phyloP scores from a whole-genome alignment of 192 early-diverging fungal genomes.

The Coemansia sp. region DNA sequence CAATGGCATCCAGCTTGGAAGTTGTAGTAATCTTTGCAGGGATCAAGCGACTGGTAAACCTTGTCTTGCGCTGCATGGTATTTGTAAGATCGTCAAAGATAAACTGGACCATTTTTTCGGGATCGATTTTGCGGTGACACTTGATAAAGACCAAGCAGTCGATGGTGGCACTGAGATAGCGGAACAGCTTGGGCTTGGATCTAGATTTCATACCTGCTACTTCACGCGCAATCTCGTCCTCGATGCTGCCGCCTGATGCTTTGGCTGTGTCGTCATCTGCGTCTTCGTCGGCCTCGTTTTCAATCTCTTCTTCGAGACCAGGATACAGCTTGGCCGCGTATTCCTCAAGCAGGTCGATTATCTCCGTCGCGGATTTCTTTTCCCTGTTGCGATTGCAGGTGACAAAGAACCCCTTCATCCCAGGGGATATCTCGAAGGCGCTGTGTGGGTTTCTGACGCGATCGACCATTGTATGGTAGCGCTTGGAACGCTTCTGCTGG shows the following conservation, averaged over 20 bases:
- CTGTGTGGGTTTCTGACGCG: slow-evolving; percentile 47
- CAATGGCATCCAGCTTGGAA: slow-evolving; percentile 52
- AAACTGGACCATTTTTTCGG: slow-evolving; percentile 44
- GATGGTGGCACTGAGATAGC: slow-evolving; percentile 46
- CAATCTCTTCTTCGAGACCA: slow-evolving; percentile 40
- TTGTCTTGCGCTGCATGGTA: slow-evolving; percentile 46
- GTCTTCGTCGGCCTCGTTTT: slow-evolving; percentile 22
- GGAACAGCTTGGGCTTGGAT: slow-evolving; percentile 35
- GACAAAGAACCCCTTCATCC: slow-evolving; percentile 55
- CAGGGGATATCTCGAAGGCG: slow-evolving; percentile 49
- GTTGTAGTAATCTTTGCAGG: slow-evolving; percentile 46
- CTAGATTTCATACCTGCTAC: slow-evolving; percentile 46
- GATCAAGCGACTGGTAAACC: slow-evolving; percentile 47
- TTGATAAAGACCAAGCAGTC: slow-evolving; percentile 54
- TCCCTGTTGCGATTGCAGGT: slow-evolving; percentile 48
- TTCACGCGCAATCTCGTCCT: slow-evolving; percentile 55
- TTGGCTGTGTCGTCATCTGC: slow-evolving; percentile 1
- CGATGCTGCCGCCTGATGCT: slow-evolving; percentile 28
- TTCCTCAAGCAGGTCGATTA: slow-evolving; percentile 52
- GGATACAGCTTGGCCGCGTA: slow-evolving; percentile 50
- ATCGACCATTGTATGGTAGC: slow-evolving; percentile 38
- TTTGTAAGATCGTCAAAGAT: slow-evolving; percentile 48
- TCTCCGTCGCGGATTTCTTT: slow-evolving; percentile 45
- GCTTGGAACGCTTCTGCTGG: slow-evolving; percentile 50
- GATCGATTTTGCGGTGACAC: slow-evolving; percentile 45